Conservation (phyloP, 805 yeast genomes). For the Lipomyces anomalus region DNA sequence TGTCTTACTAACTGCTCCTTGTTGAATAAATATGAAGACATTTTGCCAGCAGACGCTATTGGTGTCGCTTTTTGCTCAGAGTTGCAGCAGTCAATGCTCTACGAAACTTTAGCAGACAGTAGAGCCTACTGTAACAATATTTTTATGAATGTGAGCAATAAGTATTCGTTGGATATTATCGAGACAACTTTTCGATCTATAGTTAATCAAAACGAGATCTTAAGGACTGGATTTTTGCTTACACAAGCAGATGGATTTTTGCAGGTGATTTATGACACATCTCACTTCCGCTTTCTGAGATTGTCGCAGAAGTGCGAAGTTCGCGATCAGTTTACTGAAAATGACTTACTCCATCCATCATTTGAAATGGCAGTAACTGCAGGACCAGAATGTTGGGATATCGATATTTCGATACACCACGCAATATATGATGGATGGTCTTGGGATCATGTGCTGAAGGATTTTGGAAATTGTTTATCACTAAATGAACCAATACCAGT, state of each 20-base stretch:
- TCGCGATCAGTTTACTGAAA: neutral
- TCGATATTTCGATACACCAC: constrained; percentile 17
- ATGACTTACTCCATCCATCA: constrained; percentile 7
- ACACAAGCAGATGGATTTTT: constrained; percentile 3
- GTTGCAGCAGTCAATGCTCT: constrained; percentile 10
- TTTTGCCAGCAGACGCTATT: too few species aligned
- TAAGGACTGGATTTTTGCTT: constrained; percentile 21
- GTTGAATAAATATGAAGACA: too few species aligned
- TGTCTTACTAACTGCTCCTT: too few species aligned
- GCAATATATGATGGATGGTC: constrained; percentile 25
- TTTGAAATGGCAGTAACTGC: neutral
- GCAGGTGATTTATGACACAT: constrained; percentile 13
- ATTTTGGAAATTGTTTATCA: constrained; percentile 2
- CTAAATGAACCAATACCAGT: neutral
- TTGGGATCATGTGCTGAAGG: constrained; percentile 9
- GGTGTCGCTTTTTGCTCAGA: too few species aligned
- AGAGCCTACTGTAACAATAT: constrained; percentile 14
- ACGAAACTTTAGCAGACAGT: constrained; percentile 8
- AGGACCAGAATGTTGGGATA: neutral
- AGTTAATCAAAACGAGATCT: constrained; percentile 15
- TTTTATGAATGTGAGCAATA: constrained; percentile 2
- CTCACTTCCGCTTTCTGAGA: neutral
- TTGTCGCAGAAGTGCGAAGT: constrained; percentile 1
- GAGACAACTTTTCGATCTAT: constrained; percentile 6
- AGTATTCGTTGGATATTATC: neutral